Evolutionary conservation across 2,329 filamentous ascomycete genomes (phyloP), one percentile per base, ranked within the genome.

Genomic region (Neonectria neomacrospora): DNA sequence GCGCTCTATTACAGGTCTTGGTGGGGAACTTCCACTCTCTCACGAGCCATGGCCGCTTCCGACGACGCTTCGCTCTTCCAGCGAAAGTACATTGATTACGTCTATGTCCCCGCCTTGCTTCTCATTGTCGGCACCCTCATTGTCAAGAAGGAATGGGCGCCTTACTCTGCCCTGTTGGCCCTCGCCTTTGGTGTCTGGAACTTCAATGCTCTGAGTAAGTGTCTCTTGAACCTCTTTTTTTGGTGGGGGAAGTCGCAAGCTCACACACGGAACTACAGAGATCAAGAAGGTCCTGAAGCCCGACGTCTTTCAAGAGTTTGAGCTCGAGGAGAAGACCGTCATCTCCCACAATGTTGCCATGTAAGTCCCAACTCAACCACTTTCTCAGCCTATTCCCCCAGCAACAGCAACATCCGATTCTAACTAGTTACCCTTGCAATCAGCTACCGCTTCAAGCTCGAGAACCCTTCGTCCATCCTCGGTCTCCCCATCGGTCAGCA

Each of bases 341-440:
- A 90, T 98, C 75, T 97, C 95, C 32, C 96, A 98, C 88, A 99
- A 99, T 85, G 95, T 97, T 64, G 94, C 95, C 80, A 97, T 99
- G 91, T 94, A 81, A 76, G 87, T 80, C 41, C 5, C 48, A 12
- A 34, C 58, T 39, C 30, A 22, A 20, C 41, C 16, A 54, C 30
- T 30, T 47, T 9, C 55, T 47, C 16, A 2, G 64, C 69, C 30
- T 54, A 69, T 50, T 68, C 53, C 23, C n/a, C 41, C 16, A 23
- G 11, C 23, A 42, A 39, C 30, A 37, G 23, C 18, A 22, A 37
- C 18, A 11, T 11, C 18, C 16, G 51, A 26, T 53, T 14, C 64
- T 63, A 14, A 63, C 56, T 11, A 28, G 5, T 32, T 41, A 34
- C 16, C 28, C 52, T 20, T 34, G n/a, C 53, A 26, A 51, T 18